Percentiles rank a stretch among this genome's conserved stretches.
phyloP scores from a whole-genome alignment of 352 stramenopile genomes.

The Pythium monospermum region DNA sequence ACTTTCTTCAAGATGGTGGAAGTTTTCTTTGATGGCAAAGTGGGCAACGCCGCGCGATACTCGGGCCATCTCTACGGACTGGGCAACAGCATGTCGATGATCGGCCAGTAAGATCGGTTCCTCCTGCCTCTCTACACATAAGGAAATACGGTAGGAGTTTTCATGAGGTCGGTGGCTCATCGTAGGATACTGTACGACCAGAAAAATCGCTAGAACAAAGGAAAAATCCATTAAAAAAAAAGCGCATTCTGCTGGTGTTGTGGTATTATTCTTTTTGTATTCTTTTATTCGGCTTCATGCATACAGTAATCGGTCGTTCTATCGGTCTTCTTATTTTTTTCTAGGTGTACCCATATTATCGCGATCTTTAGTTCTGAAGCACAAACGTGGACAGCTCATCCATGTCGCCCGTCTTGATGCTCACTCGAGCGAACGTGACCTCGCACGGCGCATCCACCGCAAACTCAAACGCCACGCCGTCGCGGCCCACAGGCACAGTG shows the following conservation, averaged over 20 bases:
- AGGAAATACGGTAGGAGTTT: too few relatives aligned
- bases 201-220: too few relatives aligned
- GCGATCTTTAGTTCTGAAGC: conserved; percentile 72
- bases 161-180: too few relatives aligned
- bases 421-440: conserved; percentile 64
- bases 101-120: conserved; percentile 6
- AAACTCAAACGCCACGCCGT: conserved; percentile 71
- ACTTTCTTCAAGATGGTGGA: conserved; percentile 92
- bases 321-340: too few relatives aligned
- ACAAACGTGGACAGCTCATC: conserved; percentile 65
- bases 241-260: too few relatives aligned
- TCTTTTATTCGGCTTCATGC: too few relatives aligned
- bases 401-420: conserved; percentile 60
- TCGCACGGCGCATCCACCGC: conserved; percentile 78
- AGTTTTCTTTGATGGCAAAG: conserved; percentile 83
- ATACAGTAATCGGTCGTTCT: too few relatives aligned
- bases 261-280: too few relatives aligned
- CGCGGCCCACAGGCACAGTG: conserved; percentile 66
- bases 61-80: conserved; percentile 83
- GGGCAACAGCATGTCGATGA: conserved; percentile 50
- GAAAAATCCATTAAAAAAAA: too few relatives aligned
- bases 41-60: conserved; percentile 81
- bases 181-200: too few relatives aligned
- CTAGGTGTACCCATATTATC: too few relatives aligned
- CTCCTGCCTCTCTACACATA: not conserved